Conservation (phyloP, 129 eudicot genomes). For the Artemisia argyi region DNA sequence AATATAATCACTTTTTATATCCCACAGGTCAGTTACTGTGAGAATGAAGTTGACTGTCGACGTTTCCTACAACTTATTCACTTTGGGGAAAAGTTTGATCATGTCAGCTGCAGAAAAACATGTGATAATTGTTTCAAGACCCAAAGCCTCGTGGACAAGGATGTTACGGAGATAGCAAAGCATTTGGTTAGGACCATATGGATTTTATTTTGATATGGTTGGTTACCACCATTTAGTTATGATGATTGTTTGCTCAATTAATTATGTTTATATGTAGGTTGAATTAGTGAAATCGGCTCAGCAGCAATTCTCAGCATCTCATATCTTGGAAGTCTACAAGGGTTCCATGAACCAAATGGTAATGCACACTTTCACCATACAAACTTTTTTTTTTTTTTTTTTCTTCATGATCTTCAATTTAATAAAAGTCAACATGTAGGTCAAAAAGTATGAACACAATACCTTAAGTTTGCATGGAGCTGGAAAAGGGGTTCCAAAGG, state of each 20-base stretch:
- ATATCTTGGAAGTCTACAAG: constrained; percentile 84
- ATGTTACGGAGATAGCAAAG: constrained; percentile 72
- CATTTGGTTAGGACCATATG: constrained; percentile 60
- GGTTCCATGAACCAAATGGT: constrained; percentile 91
- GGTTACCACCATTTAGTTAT: background rate
- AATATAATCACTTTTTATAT: constrained; percentile 8
- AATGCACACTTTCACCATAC: constrained; percentile 16
- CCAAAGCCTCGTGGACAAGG: constrained; percentile 68
- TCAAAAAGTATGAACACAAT: constrained; percentile 77
- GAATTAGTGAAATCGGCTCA: constrained; percentile 71
- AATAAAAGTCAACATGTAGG: constrained; percentile 40
- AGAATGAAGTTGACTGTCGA: constrained; percentile 91
- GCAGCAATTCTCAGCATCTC: constrained; percentile 79
- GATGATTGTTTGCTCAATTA: constrained; percentile 21
- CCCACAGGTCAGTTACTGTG: constrained; percentile 87
- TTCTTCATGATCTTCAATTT: background rate
- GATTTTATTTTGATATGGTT: background rate
- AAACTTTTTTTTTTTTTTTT: background rate
- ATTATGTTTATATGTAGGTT: constrained; percentile 47
- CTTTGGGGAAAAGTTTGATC: constrained; percentile 89
- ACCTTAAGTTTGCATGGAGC: constrained; percentile 79
- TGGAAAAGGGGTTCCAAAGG: constrained; percentile 75
- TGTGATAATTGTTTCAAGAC: constrained; percentile 83
- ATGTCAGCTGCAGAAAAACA: constrained; percentile 66
- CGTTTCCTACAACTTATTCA: constrained; percentile 88